Percentiles rank a stretch among this genome's conserved stretches.
Conservation (phyloP, 1,284 basidiomycete genomes). For the Trichosporon asahii region DNA sequence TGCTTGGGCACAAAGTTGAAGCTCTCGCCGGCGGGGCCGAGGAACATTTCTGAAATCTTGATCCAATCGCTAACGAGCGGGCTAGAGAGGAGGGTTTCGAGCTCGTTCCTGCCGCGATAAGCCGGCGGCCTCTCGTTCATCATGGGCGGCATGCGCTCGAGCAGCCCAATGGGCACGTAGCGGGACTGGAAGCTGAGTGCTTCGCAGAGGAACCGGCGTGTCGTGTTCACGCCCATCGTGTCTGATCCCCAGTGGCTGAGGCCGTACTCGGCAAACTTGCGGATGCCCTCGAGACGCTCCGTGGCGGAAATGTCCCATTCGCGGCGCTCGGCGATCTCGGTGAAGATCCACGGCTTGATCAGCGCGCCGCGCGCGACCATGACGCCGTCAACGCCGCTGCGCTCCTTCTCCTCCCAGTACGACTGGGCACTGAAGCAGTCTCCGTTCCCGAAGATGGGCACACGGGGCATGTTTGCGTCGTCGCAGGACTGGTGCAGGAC, state of each 20-base stretch:
- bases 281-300: conserved; percentile 82
- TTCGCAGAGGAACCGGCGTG: conserved; percentile 90
- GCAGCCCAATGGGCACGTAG: conserved; percentile 86
- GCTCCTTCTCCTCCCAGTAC: conserved; percentile 65
- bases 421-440: conserved; percentile 81
- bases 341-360: conserved; percentile 95
- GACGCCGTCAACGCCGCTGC: conserved; percentile 81
- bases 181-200: conserved; percentile 92
- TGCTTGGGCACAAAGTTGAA: conserved; percentile 72
- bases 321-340: conserved; percentile 83
- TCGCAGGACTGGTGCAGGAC: conserved; percentile 73
- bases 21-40: conserved; percentile 65
- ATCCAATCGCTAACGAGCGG: conserved; percentile 82
- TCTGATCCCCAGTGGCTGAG: conserved; percentile 76
- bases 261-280: conserved; percentile 79
- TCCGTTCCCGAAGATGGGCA: conserved; percentile 94
- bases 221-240: conserved; percentile 83
- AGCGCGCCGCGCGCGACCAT: conserved; percentile 94
- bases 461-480: conserved; percentile 70
- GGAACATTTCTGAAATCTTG: conserved; percentile 90
- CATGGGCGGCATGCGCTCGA: conserved; percentile 75
- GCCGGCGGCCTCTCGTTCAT: conserved; percentile 88
- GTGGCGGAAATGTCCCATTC: conserved; percentile 93
- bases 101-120: conserved; percentile 78
- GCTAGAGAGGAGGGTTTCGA: conserved; percentile 82